Conservation (phyloP, 2,329 filamentous ascomycete genomes). For the Alternaria longipes region DNA sequence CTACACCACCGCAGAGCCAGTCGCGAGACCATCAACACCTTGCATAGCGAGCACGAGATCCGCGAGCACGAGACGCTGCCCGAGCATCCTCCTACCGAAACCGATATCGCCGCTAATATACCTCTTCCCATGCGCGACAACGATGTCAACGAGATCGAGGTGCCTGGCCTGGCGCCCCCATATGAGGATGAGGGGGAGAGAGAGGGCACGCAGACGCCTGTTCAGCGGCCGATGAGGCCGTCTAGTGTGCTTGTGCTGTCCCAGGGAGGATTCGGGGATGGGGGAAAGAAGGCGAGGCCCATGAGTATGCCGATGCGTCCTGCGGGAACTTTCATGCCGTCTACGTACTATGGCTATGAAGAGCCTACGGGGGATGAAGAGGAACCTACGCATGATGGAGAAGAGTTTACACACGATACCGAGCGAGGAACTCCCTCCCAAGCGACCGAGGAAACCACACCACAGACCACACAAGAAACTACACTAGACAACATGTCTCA, state of each 20-base stretch:
- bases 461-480: background rate
- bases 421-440: background rate
- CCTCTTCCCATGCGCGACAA: constrained; percentile 73
- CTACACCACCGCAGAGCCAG: constrained; percentile 42
- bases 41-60: constrained; percentile 25
- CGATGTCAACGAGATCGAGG: constrained; percentile 82
- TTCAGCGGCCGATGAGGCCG: constrained; percentile 37
- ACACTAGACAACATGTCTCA: constrained; percentile 21
- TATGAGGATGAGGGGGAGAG: constrained; percentile 62
- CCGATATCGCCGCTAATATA: constrained; percentile 65
- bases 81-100: constrained; percentile 57
- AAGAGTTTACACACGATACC: constrained; percentile 9
- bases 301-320: constrained; percentile 43
- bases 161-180: constrained; percentile 74
- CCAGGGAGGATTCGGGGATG: constrained; percentile 30
- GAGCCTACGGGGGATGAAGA: background rate
- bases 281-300: constrained; percentile 36
- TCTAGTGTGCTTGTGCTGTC: constrained; percentile 44
- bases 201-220: constrained; percentile 37
- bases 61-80: constrained; percentile 40
- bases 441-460: background rate
- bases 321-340: constrained; percentile 30
- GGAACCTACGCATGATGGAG: background rate
- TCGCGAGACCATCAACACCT: constrained; percentile 38
- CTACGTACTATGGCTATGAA: constrained; percentile 8